Conservation (phyloP, 164 flowering plant species). For the Taxillus chinensis region DNA sequence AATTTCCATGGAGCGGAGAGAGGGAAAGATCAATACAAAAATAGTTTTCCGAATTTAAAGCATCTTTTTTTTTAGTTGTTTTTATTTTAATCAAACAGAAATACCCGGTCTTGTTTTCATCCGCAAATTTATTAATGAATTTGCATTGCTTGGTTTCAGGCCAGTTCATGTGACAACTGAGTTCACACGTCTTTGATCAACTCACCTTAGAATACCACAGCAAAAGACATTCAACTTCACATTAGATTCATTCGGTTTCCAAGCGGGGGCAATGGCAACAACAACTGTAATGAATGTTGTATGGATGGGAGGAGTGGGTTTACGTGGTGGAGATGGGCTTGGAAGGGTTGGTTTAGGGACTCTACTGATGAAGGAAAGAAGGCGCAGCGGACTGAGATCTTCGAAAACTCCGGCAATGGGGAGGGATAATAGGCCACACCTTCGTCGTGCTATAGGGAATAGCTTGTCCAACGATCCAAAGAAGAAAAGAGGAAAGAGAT, state of each 20-base stretch:
- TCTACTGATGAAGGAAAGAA: constrained; percentile 8
- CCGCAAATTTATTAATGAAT: too few relatives aligned
- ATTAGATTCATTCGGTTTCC: constrained; percentile 15
- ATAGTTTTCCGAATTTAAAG: too few relatives aligned
- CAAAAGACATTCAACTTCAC: constrained; percentile 1
- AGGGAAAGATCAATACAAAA: too few relatives aligned
- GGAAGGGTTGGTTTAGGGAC: constrained; percentile 19
- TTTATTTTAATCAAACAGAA: too few relatives aligned
- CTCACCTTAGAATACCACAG: constrained; percentile 2
- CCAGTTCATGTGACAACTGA: constrained; percentile 19
- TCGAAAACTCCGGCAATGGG: constrained; percentile 11
- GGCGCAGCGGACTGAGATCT: constrained; percentile 12
- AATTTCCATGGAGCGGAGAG: too few relatives aligned
- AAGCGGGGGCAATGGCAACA: neutral
- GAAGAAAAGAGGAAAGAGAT: too few relatives aligned
- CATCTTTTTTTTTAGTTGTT: too few relatives aligned
- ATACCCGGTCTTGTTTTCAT: too few relatives aligned
- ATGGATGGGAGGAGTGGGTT: neutral
- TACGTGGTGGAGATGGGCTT: neutral
- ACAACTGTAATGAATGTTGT: too few relatives aligned
- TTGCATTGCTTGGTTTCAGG: constrained; percentile 3
- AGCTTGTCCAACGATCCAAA: too few relatives aligned
- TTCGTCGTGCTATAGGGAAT: constrained; percentile 14
- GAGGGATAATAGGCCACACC: constrained; percentile 20
- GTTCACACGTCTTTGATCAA: constrained; percentile 15